These are phyloP conservation scores for Pneumocystis wakefieldiae DNA, from an alignment of 1,139 yeast genomes.

Conservation along the genomic window DNA sequence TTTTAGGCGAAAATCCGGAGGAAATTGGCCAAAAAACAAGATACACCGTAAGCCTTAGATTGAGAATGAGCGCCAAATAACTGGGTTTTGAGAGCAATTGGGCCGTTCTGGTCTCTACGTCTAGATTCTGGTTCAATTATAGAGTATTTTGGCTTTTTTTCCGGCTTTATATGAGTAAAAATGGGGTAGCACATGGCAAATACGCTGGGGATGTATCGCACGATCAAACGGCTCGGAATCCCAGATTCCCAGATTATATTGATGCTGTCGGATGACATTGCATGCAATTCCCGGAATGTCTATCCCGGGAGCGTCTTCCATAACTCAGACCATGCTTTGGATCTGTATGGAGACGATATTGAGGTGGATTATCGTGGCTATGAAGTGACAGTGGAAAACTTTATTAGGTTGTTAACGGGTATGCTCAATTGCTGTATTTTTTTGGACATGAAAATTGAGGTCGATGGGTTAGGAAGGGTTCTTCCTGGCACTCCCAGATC, in stretches of 20 bases:
- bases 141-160: conserved; percentile 25
- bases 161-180: neutral
- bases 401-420: conserved; percentile 74
- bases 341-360: conserved; percentile 81
- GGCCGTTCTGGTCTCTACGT: conserved; percentile 93
- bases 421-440: neutral
- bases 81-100: conserved; percentile 39
- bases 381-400: conserved; percentile 94
- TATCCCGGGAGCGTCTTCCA: conserved; percentile 95
- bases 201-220: conserved; percentile 81
- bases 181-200: conserved; percentile 66
- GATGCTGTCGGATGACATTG: conserved; percentile 93
- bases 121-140: conserved; percentile 95
- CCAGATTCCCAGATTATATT: conserved; percentile 95
- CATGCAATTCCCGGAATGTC: conserved; percentile 90
- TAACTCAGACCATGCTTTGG: conserved; percentile 86
- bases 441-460: conserved; percentile 2
- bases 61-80: neutral
- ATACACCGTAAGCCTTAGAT: neutral
- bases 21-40: neutral
- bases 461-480: conserved; percentile 39
- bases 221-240: conserved; percentile 86
- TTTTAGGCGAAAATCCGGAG: neutral
- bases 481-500: conserved; percentile 85
- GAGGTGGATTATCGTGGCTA: conserved; percentile 96